Evolutionary conservation across 495 filamentous ascomycete species (phyloP).

Genomic region (Penicillium pulvis): DNA sequence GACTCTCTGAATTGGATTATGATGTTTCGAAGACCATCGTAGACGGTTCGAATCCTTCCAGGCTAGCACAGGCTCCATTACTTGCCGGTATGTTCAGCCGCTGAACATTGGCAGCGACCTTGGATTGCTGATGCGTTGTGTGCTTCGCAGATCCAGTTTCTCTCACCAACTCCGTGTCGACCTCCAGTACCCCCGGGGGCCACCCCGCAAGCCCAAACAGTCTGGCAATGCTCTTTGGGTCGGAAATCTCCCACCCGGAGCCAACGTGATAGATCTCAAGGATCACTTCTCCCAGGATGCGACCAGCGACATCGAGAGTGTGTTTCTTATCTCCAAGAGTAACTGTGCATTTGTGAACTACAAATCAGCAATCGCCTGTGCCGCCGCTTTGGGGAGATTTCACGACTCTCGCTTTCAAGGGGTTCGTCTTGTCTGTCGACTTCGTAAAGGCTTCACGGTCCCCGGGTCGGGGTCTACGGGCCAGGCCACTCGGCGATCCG

Average conservation of each 20-base stretch:
- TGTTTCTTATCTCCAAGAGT: slow-evolving; percentile 95
- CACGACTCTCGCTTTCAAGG: slow-evolving; percentile 91
- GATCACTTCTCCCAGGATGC: slow-evolving; percentile 88
- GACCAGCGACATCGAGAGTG: slow-evolving; percentile 75
- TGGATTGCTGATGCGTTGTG: slow-evolving; percentile 1
- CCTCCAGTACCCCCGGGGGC: slow-evolving; percentile 68
- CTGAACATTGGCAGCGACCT: slow-evolving; percentile 12
- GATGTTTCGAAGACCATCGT: slow-evolving; percentile 49
- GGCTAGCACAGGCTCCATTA: slow-evolving; percentile 17
- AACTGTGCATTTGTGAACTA: slow-evolving; percentile 99
- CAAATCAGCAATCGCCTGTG: slow-evolving; percentile 74
- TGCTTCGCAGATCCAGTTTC: slow-evolving; percentile 19
- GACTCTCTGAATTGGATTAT: slow-evolving; percentile 24
- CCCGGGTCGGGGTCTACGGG: slow-evolving; percentile 26
- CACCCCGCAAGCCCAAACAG: slow-evolving; percentile 89
- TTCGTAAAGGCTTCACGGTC: slow-evolving; percentile 62
- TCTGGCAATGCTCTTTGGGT: slow-evolving; percentile 96
- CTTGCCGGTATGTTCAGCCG: slow-evolving; percentile 25
- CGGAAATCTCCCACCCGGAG: slow-evolving; percentile 85
- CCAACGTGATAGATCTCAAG: slow-evolving; percentile 78
- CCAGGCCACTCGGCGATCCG: slow-evolving; percentile 1
- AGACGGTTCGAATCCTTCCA: slow-evolving; percentile 45
- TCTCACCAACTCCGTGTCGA: slow-evolving; percentile 18
- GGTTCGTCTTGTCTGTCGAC: slow-evolving; percentile 85
- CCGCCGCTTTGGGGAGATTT: slow-evolving; percentile 77